Base-by-base conservation (phyloP, 1,284 basidiomycete species). In the Trichosporon sp. region DNA sequence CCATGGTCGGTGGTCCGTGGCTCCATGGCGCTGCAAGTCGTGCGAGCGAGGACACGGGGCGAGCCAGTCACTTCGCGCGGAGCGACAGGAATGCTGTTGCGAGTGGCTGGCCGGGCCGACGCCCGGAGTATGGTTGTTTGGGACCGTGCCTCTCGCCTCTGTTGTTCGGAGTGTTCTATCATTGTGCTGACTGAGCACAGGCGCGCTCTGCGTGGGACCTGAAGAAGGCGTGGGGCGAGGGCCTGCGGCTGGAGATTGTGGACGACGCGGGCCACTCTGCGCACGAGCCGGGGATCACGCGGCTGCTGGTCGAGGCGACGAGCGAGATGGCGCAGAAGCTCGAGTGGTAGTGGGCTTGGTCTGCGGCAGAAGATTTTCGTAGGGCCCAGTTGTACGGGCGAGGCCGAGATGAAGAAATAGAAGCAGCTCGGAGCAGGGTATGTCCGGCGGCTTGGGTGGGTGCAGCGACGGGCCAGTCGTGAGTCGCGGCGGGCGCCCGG, bases 221-320 rank as follows among this genome's bases (percentile, higher is more conserved):
- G 65, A 92, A 93, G 86, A 90, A 90, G 84, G 88, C 85, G 3
- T 95, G 91, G 88, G 92, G 93, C 2, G 91, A 95, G 76, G 65
- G 58, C 25, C 70, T 72, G 4, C 84, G 89, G 21, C 87, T 95
- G 21, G 86, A 89, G 74, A 87, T 97, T 60, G 89, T 96, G 21
- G 89, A 91, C n/a, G 92, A 95, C 81, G 94, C 94, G 4, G 95
- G 95, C 0, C 95, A 98, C 81, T 93, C 91, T 23, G 88, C 92
- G 23, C 88, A 90, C 62, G 95, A 98, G 83, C 81, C 86, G 0
- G 91, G 91, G 4, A 95, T 86, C 21, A 84, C 88, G 23, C 89
- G 90, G 80, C 82, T 91, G 63, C 86, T 97, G 62, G 87, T 66
- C 4, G 67, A 64, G 8, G 72, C 72, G 13, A 64, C 69, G 5